These are phyloP conservation scores for Perilla frutescens DNA, from an alignment of 257 asterid genomes.

Conservation along the genomic window DNA sequence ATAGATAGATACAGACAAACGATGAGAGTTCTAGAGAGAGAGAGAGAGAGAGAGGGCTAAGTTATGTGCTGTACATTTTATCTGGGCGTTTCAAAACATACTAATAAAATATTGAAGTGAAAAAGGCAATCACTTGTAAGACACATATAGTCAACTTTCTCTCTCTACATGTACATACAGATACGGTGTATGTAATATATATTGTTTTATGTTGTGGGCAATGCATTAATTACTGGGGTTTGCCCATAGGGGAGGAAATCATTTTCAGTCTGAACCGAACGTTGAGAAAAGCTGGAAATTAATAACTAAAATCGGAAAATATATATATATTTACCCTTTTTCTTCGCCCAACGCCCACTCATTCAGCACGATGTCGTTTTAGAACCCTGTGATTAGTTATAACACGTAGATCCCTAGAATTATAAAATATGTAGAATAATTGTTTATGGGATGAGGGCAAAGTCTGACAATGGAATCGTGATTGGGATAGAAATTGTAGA, in stretches of 20 bases:
- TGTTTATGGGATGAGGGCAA: slow-evolving; percentile 34
- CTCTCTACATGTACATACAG: slow-evolving; percentile 27
- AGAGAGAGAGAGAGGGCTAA: not conserved
- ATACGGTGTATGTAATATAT: not conserved
- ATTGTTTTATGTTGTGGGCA: slow-evolving; percentile 18
- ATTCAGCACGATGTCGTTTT: slow-evolving; percentile 39
- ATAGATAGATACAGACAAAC: slow-evolving; percentile 28
- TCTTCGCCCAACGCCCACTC: slow-evolving; percentile 16
- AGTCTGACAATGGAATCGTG: slow-evolving; percentile 47
- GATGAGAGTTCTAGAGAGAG: slow-evolving; percentile 35
- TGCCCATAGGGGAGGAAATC: slow-evolving; percentile 1
- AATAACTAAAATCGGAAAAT: not conserved
- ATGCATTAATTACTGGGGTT: slow-evolving; percentile 23
- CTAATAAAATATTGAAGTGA: not conserved
- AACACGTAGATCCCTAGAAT: slow-evolving; percentile 37
- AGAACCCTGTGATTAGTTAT: slow-evolving; percentile 30
- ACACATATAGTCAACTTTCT: slow-evolving; percentile 42
- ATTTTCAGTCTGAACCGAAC: slow-evolving; percentile 4
- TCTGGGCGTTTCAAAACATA: slow-evolving; percentile 1
- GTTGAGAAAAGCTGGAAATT: not conserved
- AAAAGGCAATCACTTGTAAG: slow-evolving; percentile 27
- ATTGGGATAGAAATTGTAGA: slow-evolving; percentile 18
- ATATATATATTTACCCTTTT: not conserved
- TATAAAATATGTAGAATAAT: slow-evolving; percentile 21
- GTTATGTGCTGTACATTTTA: slow-evolving; percentile 7